These are phyloP conservation scores for Diospyros kaki DNA, from an alignment of 148 eudicot genomes.

Conservation along the genomic window DNA sequence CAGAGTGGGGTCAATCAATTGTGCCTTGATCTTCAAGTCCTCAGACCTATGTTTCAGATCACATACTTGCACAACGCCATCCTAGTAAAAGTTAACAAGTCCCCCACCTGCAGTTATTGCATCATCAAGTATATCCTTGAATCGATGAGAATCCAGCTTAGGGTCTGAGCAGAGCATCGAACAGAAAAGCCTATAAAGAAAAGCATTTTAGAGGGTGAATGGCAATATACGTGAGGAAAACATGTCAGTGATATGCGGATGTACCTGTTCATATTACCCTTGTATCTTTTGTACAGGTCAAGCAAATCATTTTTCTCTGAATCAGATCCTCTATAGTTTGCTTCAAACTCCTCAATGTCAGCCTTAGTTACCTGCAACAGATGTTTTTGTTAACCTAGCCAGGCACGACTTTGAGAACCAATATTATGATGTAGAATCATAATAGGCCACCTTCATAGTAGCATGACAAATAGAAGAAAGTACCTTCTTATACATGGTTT, in stretches of 20 bases:
- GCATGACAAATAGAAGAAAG: background rate
- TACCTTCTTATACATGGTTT: slow-evolving; percentile 78
- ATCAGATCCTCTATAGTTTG: slow-evolving; percentile 93
- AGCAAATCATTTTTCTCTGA: slow-evolving; percentile 82
- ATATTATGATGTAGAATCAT: background rate
- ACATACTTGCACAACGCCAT: background rate
- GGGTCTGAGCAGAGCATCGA: slow-evolving; percentile 91
- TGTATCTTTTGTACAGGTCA: slow-evolving; percentile 63
- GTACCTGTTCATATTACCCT: slow-evolving; percentile 91
- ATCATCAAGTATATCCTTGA: slow-evolving; percentile 89
- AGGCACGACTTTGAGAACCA: background rate
- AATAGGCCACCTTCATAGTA: background rate
- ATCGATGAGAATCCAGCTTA: slow-evolving; percentile 87
- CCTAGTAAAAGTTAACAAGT: background rate
- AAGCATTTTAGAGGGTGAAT: slow-evolving; percentile 2
- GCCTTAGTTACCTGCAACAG: slow-evolving; percentile 68
- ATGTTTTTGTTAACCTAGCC: background rate
- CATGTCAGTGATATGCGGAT: background rate
- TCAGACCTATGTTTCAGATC: background rate
- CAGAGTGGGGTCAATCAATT: background rate
- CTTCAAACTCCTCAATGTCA: slow-evolving; percentile 97
- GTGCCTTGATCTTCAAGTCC: background rate
- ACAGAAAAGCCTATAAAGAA: slow-evolving; percentile 67
- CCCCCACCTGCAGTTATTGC: slow-evolving; percentile 73
- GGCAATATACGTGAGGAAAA: background rate